A percentile compares a stretch with the other conserved stretches of the same genome.
These are phyloP conservation scores for Chlamydomonas asymmetrica DNA, from an alignment of 139 green algal genomes.

Conservation along the genomic window DNA sequence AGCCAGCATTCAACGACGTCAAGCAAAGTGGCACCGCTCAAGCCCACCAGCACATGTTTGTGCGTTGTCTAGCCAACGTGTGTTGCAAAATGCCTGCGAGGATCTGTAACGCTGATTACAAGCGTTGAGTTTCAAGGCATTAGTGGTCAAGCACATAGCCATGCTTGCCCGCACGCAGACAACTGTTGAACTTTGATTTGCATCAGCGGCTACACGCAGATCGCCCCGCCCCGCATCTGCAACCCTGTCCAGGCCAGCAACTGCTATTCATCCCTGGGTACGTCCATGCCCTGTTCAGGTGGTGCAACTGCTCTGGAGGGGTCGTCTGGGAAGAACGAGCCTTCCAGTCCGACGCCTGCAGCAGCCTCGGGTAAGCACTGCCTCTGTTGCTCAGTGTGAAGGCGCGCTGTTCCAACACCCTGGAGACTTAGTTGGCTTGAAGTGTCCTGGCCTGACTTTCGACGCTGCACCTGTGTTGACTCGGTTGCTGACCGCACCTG, in stretches of 20 bases:
- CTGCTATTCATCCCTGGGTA: background rate
- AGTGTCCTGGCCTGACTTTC: too few relatives aligned
- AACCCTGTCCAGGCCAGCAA: background rate
- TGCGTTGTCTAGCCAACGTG: too few relatives aligned
- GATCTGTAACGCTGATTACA: too few relatives aligned
- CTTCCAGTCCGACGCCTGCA: constrained; percentile 25
- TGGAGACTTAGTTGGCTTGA: background rate
- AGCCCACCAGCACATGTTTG: too few relatives aligned
- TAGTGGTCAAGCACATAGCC: too few relatives aligned
- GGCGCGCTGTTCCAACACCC: background rate
- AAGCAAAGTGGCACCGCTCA: too few relatives aligned
- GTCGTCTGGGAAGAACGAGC: constrained; percentile 43
- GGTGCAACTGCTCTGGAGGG: constrained; percentile 92
- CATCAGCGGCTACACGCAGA: too few relatives aligned
- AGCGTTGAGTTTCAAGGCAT: too few relatives aligned
- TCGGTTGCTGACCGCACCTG: background rate
- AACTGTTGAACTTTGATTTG: background rate
- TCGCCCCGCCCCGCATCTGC: background rate
- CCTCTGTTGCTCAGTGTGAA: background rate
- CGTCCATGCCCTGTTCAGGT: constrained; percentile 44
- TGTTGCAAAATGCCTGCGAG: too few relatives aligned
- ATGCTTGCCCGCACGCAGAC: too few relatives aligned
- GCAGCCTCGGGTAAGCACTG: constrained; percentile 32
- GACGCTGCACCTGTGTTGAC: background rate
- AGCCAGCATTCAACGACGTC: too few relatives aligned